These are phyloP conservation scores for Polytrichum commune DNA, from an alignment of 225 moss, liverwort and hornwort genomes.

Conservation along the genomic window DNA sequence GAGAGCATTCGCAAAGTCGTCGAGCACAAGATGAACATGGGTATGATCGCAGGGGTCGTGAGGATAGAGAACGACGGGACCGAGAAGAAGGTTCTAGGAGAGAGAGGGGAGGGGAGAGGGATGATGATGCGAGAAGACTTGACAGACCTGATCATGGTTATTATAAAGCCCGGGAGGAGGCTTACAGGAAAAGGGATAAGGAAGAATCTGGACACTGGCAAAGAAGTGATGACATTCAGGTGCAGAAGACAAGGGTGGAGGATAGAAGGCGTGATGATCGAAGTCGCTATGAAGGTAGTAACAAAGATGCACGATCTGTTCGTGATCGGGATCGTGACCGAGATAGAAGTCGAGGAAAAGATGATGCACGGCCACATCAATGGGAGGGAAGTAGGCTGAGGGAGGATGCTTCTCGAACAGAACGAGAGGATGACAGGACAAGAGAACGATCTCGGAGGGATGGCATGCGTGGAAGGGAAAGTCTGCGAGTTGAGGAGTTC, in stretches of 20 bases:
- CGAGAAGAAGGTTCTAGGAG: constrained; percentile 67
- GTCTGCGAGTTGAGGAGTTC: constrained; percentile 55
- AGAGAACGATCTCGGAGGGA: constrained; percentile 38
- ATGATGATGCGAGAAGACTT: constrained; percentile 3
- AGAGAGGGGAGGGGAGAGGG: constrained; percentile 40
- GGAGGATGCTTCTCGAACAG: constrained; percentile 55
- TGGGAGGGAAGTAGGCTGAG: constrained; percentile 54
- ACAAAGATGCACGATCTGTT: constrained; percentile 59
- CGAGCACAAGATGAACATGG: constrained; percentile 51
- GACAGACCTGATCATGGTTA: constrained; percentile 44
- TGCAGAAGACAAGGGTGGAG: constrained; percentile 40
- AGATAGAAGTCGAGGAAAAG: constrained; percentile 64
- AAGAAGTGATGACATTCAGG: constrained; percentile 37
- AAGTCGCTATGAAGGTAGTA: constrained; percentile 52
- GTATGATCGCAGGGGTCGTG: constrained; percentile 52
- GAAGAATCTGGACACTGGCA: constrained; percentile 49
- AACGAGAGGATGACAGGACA: constrained; percentile 68
- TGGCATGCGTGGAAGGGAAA: constrained; percentile 42
- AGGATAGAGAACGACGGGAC: constrained; percentile 65
- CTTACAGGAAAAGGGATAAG: constrained; percentile 37
- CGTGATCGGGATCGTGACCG: constrained; percentile 65
- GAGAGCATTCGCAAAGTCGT: constrained; percentile 56
- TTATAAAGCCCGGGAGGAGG: constrained; percentile 48
- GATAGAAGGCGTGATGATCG: constrained; percentile 63
- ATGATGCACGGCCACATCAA: constrained; percentile 54